These are phyloP conservation scores for Zizania latifolia DNA, from an alignment of 176 grass and related monocot genomes.

Conservation along the genomic window DNA sequence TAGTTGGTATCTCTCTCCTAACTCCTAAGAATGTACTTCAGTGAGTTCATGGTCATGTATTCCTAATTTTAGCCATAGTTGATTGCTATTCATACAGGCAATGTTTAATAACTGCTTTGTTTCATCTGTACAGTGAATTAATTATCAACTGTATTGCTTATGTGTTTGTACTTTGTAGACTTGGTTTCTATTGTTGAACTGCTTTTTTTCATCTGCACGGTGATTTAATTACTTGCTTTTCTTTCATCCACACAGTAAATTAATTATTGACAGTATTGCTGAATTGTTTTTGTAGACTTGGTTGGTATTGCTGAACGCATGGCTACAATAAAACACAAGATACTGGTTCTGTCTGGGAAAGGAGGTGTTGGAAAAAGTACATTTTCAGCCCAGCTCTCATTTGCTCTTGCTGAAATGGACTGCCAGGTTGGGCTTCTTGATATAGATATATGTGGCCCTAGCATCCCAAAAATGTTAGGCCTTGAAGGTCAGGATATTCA, in stretches of 20 bases:
- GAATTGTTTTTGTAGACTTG: conserved; percentile 43
- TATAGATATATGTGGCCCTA: conserved; percentile 72
- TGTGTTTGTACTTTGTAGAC: conserved; percentile 47
- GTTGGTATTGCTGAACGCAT: conserved; percentile 70
- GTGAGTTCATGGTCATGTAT: background rate
- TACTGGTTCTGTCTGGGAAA: conserved; percentile 70
- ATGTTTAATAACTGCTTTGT: background rate
- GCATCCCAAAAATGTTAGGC: conserved; percentile 67
- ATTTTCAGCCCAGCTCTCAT: conserved; percentile 64
- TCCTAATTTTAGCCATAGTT: background rate
- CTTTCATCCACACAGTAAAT: background rate
- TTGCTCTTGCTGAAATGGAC: conserved; percentile 53
- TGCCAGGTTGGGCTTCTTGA: conserved; percentile 62
- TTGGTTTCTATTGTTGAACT: conserved; percentile 68
- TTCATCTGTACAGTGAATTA: background rate
- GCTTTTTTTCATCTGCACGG: background rate
- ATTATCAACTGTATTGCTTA: background rate
- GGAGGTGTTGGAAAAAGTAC: conserved; percentile 74
- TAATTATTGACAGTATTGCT: background rate
- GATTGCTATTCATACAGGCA: background rate
- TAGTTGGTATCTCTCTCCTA: background rate
- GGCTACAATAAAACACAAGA: conserved; percentile 74
- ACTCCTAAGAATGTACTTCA: background rate
- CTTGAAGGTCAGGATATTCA: conserved; percentile 73
- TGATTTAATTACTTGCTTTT: background rate